These are phyloP conservation scores for Fragilaria radians DNA, from an alignment of 108 stramenopile genomes.

Conservation along the genomic window DNA sequence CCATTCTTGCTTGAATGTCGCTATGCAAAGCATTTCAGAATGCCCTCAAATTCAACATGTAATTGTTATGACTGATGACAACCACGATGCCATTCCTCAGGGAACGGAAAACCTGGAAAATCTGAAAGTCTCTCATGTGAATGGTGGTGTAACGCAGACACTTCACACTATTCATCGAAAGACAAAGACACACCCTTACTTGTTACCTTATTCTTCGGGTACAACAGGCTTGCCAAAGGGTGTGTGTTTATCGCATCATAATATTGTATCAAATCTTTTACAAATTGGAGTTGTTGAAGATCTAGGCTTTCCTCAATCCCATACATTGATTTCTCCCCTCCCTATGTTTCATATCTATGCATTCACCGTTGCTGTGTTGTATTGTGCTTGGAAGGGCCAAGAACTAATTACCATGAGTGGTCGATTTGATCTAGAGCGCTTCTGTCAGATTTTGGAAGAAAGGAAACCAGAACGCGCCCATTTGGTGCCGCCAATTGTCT, in stretches of 20 bases:
- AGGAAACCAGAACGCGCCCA: slow-evolving; percentile 68
- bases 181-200: slow-evolving; percentile 43
- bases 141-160: slow-evolving; percentile 17
- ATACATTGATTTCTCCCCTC: slow-evolving; percentile 70
- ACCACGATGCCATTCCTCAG: slow-evolving; percentile 37
- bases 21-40: slow-evolving; percentile 51
- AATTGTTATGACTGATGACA: slow-evolving; percentile 58
- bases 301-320: slow-evolving; percentile 34
- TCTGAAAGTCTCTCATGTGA: slow-evolving; percentile 24
- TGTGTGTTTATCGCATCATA: slow-evolving; percentile 81
- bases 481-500: slow-evolving; percentile 87
- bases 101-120: slow-evolving; percentile 47
- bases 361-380: slow-evolving; percentile 50
- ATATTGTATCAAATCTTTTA: slow-evolving; percentile 71
- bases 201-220: slow-evolving; percentile 88
- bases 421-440: slow-evolving; percentile 74
- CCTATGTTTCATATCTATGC: slow-evolving; percentile 96
- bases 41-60: slow-evolving; percentile 38
- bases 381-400: slow-evolving; percentile 60
- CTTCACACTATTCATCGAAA: slow-evolving; percentile 35
- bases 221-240: slow-evolving; percentile 96
- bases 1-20: slow-evolving; percentile 47
- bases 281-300: slow-evolving; percentile 59
- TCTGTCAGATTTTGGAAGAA: slow-evolving; percentile 64
- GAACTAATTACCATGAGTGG: slow-evolving; percentile 65